phyloP scores from a whole-genome alignment of 371 early-diverging fungal genomes.

The Lichtheimia ornata region DNA sequence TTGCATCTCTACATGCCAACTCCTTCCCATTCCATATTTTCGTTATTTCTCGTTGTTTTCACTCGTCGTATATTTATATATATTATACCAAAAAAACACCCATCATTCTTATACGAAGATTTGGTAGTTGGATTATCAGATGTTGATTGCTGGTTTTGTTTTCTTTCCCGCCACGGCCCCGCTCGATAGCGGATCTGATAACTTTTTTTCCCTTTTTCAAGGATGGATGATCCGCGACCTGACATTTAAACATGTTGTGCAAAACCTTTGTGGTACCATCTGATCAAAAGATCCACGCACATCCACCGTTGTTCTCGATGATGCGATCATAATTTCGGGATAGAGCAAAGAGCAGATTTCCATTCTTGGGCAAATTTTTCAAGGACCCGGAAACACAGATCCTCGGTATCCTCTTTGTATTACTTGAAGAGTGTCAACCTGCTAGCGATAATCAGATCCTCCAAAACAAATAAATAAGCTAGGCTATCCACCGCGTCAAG shows the following conservation, averaged over 20 bases:
- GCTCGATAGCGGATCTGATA: neutral
- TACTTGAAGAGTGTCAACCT: neutral
- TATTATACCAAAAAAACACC: neutral
- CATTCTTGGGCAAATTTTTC: too few species aligned
- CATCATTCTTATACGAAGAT: neutral
- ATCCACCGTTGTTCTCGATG: too few species aligned
- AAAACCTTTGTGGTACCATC: too few species aligned
- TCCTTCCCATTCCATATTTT: neutral
- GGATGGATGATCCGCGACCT: too few species aligned
- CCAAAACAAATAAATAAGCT: neutral
- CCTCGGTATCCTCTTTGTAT: neutral
- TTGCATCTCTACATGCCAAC: neutral
- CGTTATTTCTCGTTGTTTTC: slow-evolving; percentile 3
- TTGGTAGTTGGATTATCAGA: too few species aligned
- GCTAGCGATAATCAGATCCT: neutral
- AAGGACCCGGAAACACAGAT: too few species aligned
- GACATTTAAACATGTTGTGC: too few species aligned
- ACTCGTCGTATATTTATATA: neutral
- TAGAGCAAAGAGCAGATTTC: neutral
- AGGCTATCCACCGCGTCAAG: too few species aligned
- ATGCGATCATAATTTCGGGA: too few species aligned
- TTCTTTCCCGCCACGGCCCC: neutral
- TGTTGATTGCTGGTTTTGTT: neutral
- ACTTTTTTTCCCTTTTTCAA: neutral
- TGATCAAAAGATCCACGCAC: too few species aligned